Evolutionary conservation across 129 eudicot genomes (phyloP), one percentile per base, ranked within the genome.

Genomic region (Glebionis coronaria): DNA sequence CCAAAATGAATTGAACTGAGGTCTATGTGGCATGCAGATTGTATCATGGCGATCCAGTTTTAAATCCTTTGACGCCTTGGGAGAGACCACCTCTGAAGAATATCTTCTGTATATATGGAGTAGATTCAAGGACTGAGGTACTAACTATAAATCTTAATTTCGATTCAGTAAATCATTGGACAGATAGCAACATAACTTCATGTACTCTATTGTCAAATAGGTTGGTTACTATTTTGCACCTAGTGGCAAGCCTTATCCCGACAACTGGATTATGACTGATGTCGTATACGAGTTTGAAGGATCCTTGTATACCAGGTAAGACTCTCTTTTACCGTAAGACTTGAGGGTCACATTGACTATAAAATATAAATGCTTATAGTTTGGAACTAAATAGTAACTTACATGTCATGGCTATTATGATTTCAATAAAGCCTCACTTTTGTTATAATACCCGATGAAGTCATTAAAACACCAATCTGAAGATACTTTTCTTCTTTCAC

Each of bases 191-290:
- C 45, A 12, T 57, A 56, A 63, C 66, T 64, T 80, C 49, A 75
- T 76, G 13, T 66, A 73, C 52, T 70, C 9, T 35, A 1, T 35
- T 71, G 38, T 49, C 16, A 46, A 81, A 69, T 83, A 91, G 97
- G 96, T 92, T 51, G 98, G 98, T 49, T 92, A 92, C 82, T 92
- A 92, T 85, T 88, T 83, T 76, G 98, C 98, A 63, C 98, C 98
- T 65, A 92, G 98, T 75, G 96, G 96, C 69, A 92, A 92, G 87
- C 95, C 98, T 60, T 92, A 92, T 68, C 98, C 98, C 74, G 96
- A 92, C 78, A 92, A 92, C 72, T 92, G 98, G 98, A 92, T 92
- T 65, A 82, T 82, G 67, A 92, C 98, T 56, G 98, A 92, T 78
- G 86, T 85, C 56, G 79, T 88, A 52, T 88, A 88, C 70, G 98